These are phyloP conservation scores for Rusavskia elegans DNA, from an alignment of 495 filamentous ascomycete species.

Conservation along the genomic window DNA sequence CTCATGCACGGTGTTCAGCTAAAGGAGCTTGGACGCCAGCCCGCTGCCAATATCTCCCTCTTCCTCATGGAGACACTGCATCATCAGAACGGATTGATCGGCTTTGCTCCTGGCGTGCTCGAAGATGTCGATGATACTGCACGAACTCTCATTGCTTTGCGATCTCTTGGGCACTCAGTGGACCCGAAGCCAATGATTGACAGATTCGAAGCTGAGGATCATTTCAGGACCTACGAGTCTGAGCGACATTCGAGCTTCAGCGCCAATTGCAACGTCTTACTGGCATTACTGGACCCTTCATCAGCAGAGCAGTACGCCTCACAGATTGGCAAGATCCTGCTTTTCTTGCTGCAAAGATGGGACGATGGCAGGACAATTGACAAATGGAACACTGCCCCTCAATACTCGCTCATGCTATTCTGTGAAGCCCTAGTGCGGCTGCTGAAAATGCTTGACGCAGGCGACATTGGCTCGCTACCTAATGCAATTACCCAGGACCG, in stretches of 20 bases:
- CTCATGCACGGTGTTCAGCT: too few species aligned
- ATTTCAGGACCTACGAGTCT: constrained; percentile 25
- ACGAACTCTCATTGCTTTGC: constrained; percentile 21
- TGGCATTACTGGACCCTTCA: constrained; percentile 14
- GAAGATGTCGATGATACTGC: constrained; percentile 35
- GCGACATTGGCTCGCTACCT: too few species aligned
- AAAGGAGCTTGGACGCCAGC: too few species aligned
- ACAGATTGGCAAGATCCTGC: neutral
- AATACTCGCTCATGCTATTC: too few species aligned
- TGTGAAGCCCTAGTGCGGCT: too few species aligned
- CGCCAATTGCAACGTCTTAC: constrained; percentile 29
- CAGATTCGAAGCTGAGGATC: constrained; percentile 18
- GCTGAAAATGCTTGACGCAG: too few species aligned
- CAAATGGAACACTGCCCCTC: too few species aligned
- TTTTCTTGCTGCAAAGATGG: too few species aligned
- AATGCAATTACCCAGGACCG: too few species aligned
- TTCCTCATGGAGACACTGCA: constrained; percentile 12
- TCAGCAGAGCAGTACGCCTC: constrained; percentile 5
- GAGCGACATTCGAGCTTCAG: constrained; percentile 25
- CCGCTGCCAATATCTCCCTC: constrained; percentile 1
- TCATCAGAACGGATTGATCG: constrained; percentile 9
- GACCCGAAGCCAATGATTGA: constrained; percentile 16
- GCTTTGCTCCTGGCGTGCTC: constrained; percentile 17
- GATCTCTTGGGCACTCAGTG: constrained; percentile 14
- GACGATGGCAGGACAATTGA: too few species aligned